Conservation (phyloP, 1,284 basidiomycete species). For the Schizophyllum amplum region DNA sequence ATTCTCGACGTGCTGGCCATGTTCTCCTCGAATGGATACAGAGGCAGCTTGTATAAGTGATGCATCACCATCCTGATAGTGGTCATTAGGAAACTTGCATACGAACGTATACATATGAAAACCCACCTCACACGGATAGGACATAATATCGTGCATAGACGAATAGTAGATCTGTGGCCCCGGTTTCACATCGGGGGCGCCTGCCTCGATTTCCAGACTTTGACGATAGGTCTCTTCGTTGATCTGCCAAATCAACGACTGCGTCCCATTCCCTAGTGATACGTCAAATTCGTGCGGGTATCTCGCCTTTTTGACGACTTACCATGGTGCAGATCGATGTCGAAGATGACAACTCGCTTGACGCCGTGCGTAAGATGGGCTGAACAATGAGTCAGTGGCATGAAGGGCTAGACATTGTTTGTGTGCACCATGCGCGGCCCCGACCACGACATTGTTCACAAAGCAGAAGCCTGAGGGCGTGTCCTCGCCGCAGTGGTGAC, state of each 20-base stretch:
- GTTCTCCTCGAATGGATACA: constrained; percentile 69
- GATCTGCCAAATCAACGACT: constrained; percentile 85
- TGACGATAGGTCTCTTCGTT: constrained; percentile 80
- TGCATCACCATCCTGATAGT: constrained; percentile 66
- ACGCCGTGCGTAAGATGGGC: constrained; percentile 78
- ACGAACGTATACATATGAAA: not conserved
- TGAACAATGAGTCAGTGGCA: constrained; percentile 20
- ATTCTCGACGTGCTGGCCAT: constrained; percentile 90
- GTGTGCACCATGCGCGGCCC: constrained; percentile 84
- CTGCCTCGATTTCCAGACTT: constrained; percentile 44
- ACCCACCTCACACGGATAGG: constrained; percentile 85
- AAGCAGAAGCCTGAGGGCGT: constrained; percentile 90
- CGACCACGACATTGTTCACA: constrained; percentile 89
- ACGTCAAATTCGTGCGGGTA: not conserved
- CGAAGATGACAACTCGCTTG: constrained; percentile 79
- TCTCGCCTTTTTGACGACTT: constrained; percentile 8
- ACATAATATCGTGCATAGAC: constrained; percentile 85
- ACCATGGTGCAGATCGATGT: constrained; percentile 93
- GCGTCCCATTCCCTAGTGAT: constrained; percentile 80
- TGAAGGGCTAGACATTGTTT: constrained; percentile 7
- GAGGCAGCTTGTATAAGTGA: constrained; percentile 81
- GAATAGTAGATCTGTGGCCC: constrained; percentile 80
- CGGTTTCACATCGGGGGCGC: constrained; percentile 26
- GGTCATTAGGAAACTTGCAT: not conserved
- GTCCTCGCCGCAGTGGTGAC: constrained; percentile 88